phyloP scores from a whole-genome alignment of 345 rosid genomes.

The Hibiscus trionum region DNA sequence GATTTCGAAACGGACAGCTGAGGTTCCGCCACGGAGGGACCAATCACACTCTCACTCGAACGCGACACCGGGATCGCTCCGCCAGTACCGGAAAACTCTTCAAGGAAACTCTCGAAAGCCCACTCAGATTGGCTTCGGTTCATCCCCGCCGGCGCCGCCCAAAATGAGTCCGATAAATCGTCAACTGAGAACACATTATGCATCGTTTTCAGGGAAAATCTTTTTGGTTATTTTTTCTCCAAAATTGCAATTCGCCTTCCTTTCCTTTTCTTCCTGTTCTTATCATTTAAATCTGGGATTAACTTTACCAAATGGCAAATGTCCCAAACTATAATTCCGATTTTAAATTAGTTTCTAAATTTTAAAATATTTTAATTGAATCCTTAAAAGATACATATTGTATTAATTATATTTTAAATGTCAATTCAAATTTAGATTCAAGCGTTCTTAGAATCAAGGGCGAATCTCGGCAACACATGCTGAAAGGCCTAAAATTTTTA shows the following conservation, averaged over 20 bases:
- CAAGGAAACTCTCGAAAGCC: conserved; percentile 52
- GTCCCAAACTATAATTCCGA: not conserved
- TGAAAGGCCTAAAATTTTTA: too few relatives aligned
- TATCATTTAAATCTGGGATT: not conserved
- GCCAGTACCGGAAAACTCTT: conserved; percentile 33
- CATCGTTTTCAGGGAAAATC: conserved; percentile 28
- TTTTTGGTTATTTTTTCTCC: not conserved
- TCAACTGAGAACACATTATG: conserved; percentile 53
- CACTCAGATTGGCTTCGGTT: conserved; percentile 63
- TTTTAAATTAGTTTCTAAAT: not conserved
- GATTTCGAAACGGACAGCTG: conserved; percentile 31
- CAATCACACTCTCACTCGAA: conserved; percentile 24
- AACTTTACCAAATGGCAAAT: not conserved
- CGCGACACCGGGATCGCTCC: conserved; percentile 20
- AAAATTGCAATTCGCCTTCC: not conserved
- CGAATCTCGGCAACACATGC: too few relatives aligned
- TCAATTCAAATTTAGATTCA: too few relatives aligned
- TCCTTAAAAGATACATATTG: too few relatives aligned
- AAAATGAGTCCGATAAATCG: conserved; percentile 59
- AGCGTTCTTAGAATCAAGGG: too few relatives aligned
- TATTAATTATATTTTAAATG: too few relatives aligned
- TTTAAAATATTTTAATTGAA: not conserved
- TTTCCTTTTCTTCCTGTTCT: not conserved
- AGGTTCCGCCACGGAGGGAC: conserved; percentile 24
- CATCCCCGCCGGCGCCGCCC: conserved; percentile 44